These are phyloP conservation scores for Hymenotorrendiella dingleyae DNA, from an alignment of 2,329 filamentous ascomycete genomes.

Conservation along the genomic window DNA sequence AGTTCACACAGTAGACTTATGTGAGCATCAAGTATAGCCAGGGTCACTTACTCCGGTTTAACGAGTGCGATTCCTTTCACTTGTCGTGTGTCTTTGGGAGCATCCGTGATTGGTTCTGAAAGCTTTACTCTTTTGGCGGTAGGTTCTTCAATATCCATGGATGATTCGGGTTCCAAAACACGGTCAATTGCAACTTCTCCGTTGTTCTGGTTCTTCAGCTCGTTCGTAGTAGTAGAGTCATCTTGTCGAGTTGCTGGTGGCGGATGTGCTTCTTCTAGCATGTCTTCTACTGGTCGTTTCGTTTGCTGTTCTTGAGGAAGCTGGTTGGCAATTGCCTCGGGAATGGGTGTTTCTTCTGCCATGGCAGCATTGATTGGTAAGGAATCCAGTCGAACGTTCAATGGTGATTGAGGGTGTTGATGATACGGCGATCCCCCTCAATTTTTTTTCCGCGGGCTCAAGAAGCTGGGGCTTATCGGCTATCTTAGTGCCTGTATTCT, in stretches of 20 bases:
- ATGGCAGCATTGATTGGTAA: slow-evolving; percentile 14
- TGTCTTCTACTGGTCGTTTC: slow-evolving; percentile 16
- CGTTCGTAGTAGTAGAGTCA: slow-evolving; percentile 28
- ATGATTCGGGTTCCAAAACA: slow-evolving; percentile 20
- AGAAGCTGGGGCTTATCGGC: slow-evolving; percentile 8
- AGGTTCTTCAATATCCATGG: slow-evolving; percentile 34
- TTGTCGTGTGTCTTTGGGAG: slow-evolving; percentile 19
- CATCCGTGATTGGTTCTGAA: slow-evolving; percentile 26
- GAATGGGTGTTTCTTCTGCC: slow-evolving; percentile 8
- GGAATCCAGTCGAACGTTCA: too few relatives aligned
- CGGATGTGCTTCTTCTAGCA: slow-evolving; percentile 17
- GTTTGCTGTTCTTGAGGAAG: too few relatives aligned
- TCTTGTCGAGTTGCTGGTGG: slow-evolving; percentile 21
- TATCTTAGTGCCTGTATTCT: slow-evolving; percentile 27
- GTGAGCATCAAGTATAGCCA: too few relatives aligned
- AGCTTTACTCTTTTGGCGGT: slow-evolving; percentile 56
- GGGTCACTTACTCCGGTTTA: slow-evolving; percentile 27
- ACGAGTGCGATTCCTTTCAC: slow-evolving; percentile 28
- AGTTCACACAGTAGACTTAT: too few relatives aligned
- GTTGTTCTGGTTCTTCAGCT: too few relatives aligned
- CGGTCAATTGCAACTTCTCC: too few relatives aligned
- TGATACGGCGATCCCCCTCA: not conserved
- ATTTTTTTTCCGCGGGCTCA: too few relatives aligned
- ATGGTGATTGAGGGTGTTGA: too few relatives aligned
- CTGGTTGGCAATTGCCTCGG: slow-evolving; percentile 7